Base-by-base conservation (phyloP, 345 rosid genomes). In the Microcos paniculata region DNA sequence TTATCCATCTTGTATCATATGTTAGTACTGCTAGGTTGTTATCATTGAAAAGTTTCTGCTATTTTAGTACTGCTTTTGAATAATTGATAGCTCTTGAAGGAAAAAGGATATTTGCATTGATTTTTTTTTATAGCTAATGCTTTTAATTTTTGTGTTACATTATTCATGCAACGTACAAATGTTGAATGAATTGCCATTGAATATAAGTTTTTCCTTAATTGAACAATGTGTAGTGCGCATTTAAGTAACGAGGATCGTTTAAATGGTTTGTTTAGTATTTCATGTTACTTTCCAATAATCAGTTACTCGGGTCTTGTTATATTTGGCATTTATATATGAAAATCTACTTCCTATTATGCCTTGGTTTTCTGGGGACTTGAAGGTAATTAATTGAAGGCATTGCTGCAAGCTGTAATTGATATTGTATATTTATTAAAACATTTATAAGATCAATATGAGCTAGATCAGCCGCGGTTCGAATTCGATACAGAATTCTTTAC, bases 311-410 rank as follows among this genome's bases (percentile, higher is more conserved):
- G 23, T 49, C 43, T 16, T 16, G 16, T 67, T 46, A 45, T 26
- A 26, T 68, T 46, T 68, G 72, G 72, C 28, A 16, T 68, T 33
- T 48, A 67, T 67, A 35, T 14, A 46, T 48, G 56, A 69, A 49
- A 63, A n/a, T 38, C 9, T 31, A 31, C 21, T 64, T 40, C 49
- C 69, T 40, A 38, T 21, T n/a, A 19, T 9, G 45, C 28, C 1
- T 21, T 31, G 23, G 45, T 69, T 19, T 48, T 49, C 8, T 49
- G 30, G 18, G 3, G 73, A 49, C 30, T 28, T 28, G 43, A 69
- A 69, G 59, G 49, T 6, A 38, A 63, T 63, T 40, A 63, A 38
- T n/a, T 38, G 38, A 38, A 63, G 16, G 69, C 49, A n/a, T 38
- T 19, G 24, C 13, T 31, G 14, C 1, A 2, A 8, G 24, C 14